phyloP scores from a whole-genome alignment of 768 basidiomycete species.

The Holtermannia corniformis region DNA sequence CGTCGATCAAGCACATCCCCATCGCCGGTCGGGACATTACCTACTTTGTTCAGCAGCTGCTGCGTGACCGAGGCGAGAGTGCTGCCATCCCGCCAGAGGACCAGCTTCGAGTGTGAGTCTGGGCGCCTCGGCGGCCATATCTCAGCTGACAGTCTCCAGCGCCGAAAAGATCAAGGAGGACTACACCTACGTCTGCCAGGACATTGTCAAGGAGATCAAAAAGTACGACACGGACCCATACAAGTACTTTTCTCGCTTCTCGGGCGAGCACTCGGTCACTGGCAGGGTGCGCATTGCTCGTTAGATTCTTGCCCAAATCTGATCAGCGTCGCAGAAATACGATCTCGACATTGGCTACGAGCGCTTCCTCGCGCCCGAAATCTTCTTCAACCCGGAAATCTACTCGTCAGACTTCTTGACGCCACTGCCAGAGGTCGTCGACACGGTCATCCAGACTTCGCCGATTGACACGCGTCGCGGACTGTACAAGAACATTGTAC shows the following conservation, averaged over 20 bases:
- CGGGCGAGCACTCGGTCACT: slow-evolving; percentile 87
- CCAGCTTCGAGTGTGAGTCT: slow-evolving; percentile 59
- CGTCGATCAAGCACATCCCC: slow-evolving; percentile 96
- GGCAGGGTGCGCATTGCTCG: slow-evolving; percentile 55
- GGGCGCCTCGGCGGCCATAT: background rate
- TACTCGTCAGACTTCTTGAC: slow-evolving; percentile 95
- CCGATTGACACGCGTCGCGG: slow-evolving; percentile 96
- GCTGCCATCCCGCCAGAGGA: slow-evolving; percentile 87
- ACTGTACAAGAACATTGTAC: slow-evolving; percentile 96
- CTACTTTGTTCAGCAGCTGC: slow-evolving; percentile 87
- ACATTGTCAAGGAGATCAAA: slow-evolving; percentile 96
- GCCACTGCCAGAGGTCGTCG: slow-evolving; percentile 90
- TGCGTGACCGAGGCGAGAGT: slow-evolving; percentile 92
- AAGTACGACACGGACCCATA: slow-evolving; percentile 95
- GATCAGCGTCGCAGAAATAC: slow-evolving; percentile 60
- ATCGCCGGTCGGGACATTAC: slow-evolving; percentile 97
- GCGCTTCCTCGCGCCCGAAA: slow-evolving; percentile 96
- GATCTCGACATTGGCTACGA: slow-evolving; percentile 91
- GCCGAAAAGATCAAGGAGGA: slow-evolving; percentile 95
- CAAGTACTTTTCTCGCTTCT: slow-evolving; percentile 87
- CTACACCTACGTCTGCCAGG: slow-evolving; percentile 96
- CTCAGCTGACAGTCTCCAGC: slow-evolving; percentile 11
- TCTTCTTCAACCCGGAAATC: slow-evolving; percentile 99
- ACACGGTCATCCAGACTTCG: slow-evolving; percentile 86
- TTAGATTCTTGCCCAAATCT: background rate